phyloP scores from a whole-genome alignment of 768 basidiomycete species.

The Gloeopeniophorella convolvens region DNA sequence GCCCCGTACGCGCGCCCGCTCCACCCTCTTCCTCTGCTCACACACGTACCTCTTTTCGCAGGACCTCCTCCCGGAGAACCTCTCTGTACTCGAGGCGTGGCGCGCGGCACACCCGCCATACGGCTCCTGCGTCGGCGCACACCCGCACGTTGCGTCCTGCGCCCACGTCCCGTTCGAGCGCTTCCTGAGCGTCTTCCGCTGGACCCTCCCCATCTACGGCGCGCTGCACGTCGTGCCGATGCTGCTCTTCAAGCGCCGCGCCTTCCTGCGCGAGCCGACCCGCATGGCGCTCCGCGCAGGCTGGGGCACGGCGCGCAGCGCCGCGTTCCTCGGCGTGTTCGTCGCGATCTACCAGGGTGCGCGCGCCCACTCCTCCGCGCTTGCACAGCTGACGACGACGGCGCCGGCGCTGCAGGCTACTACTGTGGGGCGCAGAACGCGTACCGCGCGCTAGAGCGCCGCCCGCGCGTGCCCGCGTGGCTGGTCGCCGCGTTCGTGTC shows the following conservation, averaged over 20 bases:
- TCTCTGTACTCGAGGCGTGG: slow-evolving; percentile 1
- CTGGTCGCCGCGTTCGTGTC: slow-evolving; percentile 54
- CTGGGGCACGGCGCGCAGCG: slow-evolving; percentile 73
- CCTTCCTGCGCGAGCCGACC: slow-evolving; percentile 58
- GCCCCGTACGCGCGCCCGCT: slow-evolving; percentile 1
- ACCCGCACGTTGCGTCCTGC: slow-evolving; percentile 67
- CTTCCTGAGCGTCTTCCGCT: slow-evolving; percentile 75
- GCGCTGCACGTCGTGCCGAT: slow-evolving; percentile 86
- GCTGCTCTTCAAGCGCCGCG: slow-evolving; percentile 70
- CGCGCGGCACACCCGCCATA: slow-evolving; percentile 33
- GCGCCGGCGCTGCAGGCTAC: slow-evolving; percentile 21
- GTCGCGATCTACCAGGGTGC: slow-evolving; percentile 72
- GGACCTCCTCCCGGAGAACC: slow-evolving; percentile 9
- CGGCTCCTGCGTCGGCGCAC: slow-evolving; percentile 63
- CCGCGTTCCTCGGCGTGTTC: slow-evolving; percentile 81
- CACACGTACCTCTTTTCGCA: neutral
- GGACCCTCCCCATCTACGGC: slow-evolving; percentile 80
- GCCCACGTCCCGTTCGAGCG: slow-evolving; percentile 51
- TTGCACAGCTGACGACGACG: neutral
- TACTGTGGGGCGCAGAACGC: slow-evolving; percentile 61
- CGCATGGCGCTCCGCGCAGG: slow-evolving; percentile 58
- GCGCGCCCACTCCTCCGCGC: neutral
- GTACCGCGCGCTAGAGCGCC: slow-evolving; percentile 36
- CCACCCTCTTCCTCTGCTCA: neutral
- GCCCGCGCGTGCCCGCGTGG: slow-evolving; percentile 36